These are phyloP conservation scores for Macrophomina tecta DNA, from an alignment of 2,329 filamentous ascomycete genomes.

Conservation along the genomic window DNA sequence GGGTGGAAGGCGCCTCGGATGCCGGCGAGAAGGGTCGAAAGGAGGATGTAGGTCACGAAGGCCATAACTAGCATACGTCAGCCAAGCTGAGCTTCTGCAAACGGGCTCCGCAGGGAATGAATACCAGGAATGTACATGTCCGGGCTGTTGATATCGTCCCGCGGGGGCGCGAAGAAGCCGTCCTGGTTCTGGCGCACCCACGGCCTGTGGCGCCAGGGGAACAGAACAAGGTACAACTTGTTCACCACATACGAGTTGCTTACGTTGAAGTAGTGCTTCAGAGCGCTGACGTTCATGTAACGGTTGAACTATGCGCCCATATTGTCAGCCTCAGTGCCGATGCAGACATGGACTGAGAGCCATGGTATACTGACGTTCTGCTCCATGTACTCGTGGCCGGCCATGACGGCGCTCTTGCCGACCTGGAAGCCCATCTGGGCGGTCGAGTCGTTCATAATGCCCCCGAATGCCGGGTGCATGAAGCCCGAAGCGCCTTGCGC, in stretches of 20 bases:
- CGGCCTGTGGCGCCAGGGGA: slow-evolving; percentile 96
- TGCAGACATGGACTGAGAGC: neutral
- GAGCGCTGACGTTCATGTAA: slow-evolving; percentile 88
- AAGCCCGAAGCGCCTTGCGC: slow-evolving; percentile 36
- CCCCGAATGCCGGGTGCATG: slow-evolving; percentile 72
- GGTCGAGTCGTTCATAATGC: slow-evolving; percentile 95
- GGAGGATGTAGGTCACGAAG: slow-evolving; percentile 93
- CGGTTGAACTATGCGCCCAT: slow-evolving; percentile 64
- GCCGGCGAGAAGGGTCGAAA: slow-evolving; percentile 88
- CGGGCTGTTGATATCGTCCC: slow-evolving; percentile 95
- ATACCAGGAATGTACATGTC: slow-evolving; percentile 93
- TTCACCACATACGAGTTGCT: slow-evolving; percentile 95
- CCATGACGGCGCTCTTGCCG: slow-evolving; percentile 87
- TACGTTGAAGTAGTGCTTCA: slow-evolving; percentile 99
- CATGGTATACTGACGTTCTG: slow-evolving; percentile 73
- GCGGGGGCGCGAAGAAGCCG: slow-evolving; percentile 83
- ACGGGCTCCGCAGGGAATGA: slow-evolving; percentile 2
- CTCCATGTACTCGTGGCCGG: slow-evolving; percentile 92
- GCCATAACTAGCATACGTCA: slow-evolving; percentile 72
- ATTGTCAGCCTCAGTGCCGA: neutral
- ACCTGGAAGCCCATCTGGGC: slow-evolving; percentile 95
- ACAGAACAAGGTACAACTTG: slow-evolving; percentile 91
- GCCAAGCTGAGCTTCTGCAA: neutral
- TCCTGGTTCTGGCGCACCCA: slow-evolving; percentile 91
- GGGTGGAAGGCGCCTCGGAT: slow-evolving; percentile 91